Conservation (phyloP, 805 yeast genomes). For the Pichia cabralensis region DNA sequence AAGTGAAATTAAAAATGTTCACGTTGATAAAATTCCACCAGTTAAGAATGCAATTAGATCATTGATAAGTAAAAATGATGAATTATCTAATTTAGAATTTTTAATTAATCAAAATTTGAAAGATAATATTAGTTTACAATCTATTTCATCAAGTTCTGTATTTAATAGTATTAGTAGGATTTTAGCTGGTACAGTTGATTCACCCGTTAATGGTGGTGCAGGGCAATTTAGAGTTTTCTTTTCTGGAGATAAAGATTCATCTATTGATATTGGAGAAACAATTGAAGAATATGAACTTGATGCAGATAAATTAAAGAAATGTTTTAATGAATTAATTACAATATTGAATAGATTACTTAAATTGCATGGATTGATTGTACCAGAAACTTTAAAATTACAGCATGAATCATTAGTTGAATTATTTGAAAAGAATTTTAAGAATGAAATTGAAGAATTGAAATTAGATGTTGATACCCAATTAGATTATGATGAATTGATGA, state of each 20-base stretch:
- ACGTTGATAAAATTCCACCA: slow-evolving; percentile 60
- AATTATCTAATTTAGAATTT: slow-evolving; percentile 58
- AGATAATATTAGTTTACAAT: slow-evolving; percentile 25
- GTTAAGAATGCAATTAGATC: slow-evolving; percentile 71
- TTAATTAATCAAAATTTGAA: slow-evolving; percentile 34
- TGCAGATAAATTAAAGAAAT: slow-evolving; percentile 27
- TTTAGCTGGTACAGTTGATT: slow-evolving; percentile 77
- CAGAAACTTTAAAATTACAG: slow-evolving; percentile 43
- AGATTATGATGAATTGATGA: slow-evolving; percentile 12
- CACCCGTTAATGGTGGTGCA: slow-evolving; percentile 91
- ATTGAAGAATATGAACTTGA: slow-evolving; percentile 18
- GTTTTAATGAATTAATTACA: slow-evolving; percentile 61
- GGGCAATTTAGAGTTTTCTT: slow-evolving; percentile 71
- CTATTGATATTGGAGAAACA: slow-evolving; percentile 12
- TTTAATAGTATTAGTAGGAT: slow-evolving; percentile 62
- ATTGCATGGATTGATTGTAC: slow-evolving; percentile 58
- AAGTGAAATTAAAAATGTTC: slow-evolving; percentile 50
- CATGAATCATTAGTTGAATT: slow-evolving; percentile 60
- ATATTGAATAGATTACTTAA: slow-evolving; percentile 55
- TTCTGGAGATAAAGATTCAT: slow-evolving; percentile 7
- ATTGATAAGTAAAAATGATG: slow-evolving; percentile 58
- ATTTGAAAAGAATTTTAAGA: slow-evolving; percentile 55
- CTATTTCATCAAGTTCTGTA: slow-evolving; percentile 26
- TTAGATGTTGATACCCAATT: slow-evolving; percentile 19
- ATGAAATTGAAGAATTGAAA: slow-evolving; percentile 44